Evolutionary conservation across 2,329 filamentous ascomycete species (phyloP).

Genomic region (Blumeria hordei): DNA sequence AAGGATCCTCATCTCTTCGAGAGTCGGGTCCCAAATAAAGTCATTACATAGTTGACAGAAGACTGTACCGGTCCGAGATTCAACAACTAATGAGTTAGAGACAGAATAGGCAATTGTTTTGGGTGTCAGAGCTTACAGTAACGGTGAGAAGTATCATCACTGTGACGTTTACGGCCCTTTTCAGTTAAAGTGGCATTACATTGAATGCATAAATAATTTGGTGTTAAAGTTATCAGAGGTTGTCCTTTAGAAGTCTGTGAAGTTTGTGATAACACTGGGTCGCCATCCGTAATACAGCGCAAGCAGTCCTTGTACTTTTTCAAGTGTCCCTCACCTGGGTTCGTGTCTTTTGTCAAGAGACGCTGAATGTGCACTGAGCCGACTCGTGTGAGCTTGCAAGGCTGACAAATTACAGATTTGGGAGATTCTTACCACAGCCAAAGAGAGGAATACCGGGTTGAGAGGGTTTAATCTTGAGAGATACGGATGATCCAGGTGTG

Average conservation of each 20-base stretch:
- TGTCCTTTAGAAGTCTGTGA: slow-evolving; percentile 31
- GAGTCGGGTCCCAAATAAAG: slow-evolving; percentile 58
- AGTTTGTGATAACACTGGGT: slow-evolving; percentile 39
- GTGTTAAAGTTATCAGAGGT: slow-evolving; percentile 34
- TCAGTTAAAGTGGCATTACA: slow-evolving; percentile 45
- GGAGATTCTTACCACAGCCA: slow-evolving; percentile 30
- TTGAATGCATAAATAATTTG: slow-evolving; percentile 49
- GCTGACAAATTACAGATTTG: slow-evolving; percentile 4
- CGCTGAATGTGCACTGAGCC: slow-evolving; percentile 44
- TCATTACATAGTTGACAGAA: slow-evolving; percentile 69
- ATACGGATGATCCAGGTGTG: slow-evolving; percentile 12
- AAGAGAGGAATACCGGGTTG: slow-evolving; percentile 34
- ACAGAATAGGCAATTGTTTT: slow-evolving; percentile 1
- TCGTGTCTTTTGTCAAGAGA: slow-evolving; percentile 35
- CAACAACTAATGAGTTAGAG: slow-evolving; percentile 34
- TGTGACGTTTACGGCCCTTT: slow-evolving; percentile 41
- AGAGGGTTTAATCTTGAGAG: slow-evolving; percentile 31
- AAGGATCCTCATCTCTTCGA: slow-evolving; percentile 49
- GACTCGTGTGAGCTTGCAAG: slow-evolving; percentile 3
- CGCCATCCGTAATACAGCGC: slow-evolving; percentile 43
- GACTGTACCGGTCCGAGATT: slow-evolving; percentile 48
- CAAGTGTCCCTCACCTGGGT: slow-evolving; percentile 35
- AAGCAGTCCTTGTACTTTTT: slow-evolving; percentile 40
- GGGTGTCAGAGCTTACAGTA: slow-evolving; percentile 32
- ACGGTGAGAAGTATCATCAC: slow-evolving; percentile 41